phyloP scores from a whole-genome alignment of 371 early-diverging fungal genomes.

The Zopfochytrium polystomum region DNA sequence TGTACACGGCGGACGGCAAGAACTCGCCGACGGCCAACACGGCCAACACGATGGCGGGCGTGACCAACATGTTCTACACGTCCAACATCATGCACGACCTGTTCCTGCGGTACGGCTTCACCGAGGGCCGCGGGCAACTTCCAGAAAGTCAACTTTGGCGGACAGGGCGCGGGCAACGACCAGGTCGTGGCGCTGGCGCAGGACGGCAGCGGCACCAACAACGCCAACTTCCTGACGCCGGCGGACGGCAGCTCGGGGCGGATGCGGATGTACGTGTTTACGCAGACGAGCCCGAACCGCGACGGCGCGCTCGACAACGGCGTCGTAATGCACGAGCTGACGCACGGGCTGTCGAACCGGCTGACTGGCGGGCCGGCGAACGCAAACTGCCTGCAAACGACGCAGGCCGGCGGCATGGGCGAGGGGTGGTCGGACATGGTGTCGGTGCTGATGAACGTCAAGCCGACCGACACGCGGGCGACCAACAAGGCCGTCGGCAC shows the following conservation, averaged over 20 bases:
- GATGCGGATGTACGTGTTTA: constrained; percentile 41
- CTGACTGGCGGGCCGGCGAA: constrained; percentile 88
- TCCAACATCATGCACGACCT: constrained; percentile 41
- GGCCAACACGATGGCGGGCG: constrained; percentile 2
- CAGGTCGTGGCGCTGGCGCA: constrained; percentile 60
- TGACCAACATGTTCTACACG: constrained; percentile 8
- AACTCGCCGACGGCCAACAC: too few species aligned
- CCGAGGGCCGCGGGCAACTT: constrained; percentile 52
- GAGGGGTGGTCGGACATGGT: too few species aligned
- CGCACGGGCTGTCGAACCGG: too few species aligned
- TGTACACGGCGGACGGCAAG: constrained; percentile 46
- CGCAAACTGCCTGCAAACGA: constrained; percentile 36
- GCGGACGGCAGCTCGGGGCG: constrained; percentile 38
- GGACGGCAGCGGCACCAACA: constrained; percentile 23
- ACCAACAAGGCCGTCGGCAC: too few species aligned
- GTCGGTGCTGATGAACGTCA: too few species aligned
- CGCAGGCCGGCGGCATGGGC: too few species aligned
- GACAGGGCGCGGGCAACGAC: constrained; percentile 57
- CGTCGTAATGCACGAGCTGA: too few species aligned
- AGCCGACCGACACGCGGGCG: too few species aligned
- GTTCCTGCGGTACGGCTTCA: constrained; percentile 43
- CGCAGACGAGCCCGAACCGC: constrained; percentile 19
- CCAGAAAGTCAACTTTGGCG: constrained; percentile 42
- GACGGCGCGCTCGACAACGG: too few species aligned
- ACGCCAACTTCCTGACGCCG: constrained; percentile 41